phyloP scores from a whole-genome alignment of 306 rosid species.

The Psophocarpus tetragonolobus region DNA sequence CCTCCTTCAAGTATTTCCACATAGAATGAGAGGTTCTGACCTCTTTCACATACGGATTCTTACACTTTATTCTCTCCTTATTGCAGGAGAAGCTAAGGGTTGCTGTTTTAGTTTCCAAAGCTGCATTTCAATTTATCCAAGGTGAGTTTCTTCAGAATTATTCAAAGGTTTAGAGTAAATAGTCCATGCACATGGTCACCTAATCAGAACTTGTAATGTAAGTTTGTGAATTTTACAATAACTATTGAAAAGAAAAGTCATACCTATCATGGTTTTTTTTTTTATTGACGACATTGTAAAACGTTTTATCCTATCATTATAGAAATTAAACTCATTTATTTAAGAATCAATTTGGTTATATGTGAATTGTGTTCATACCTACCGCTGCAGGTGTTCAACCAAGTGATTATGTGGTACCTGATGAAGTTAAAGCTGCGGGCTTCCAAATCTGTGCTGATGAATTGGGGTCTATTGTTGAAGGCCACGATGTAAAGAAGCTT shows the following conservation, averaged over 20 bases:
- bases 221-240: background rate
- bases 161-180: background rate
- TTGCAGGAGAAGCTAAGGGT: conserved; percentile 86
- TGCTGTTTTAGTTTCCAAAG: conserved; percentile 94
- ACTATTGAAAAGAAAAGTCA: background rate
- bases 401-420: conserved; percentile 70
- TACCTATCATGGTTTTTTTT: background rate
- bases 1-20: background rate
- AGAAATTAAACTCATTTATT: background rate
- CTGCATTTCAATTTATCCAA: conserved; percentile 86
- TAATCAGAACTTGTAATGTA: too few species aligned
- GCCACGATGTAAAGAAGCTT: conserved; percentile 76
- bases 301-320: background rate
- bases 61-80: conserved; percentile 6
- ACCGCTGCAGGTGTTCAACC: conserved; percentile 79
- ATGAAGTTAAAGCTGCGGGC: conserved; percentile 78
- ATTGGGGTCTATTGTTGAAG: conserved; percentile 83
- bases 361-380: conserved; percentile 24
- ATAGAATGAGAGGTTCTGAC: conserved; percentile 11
- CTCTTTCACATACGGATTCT: background rate
- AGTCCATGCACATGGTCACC: background rate
- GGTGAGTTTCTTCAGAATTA: conserved; percentile 44
- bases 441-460: conserved; percentile 82
- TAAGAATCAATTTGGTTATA: conserved; percentile 11
- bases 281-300: background rate